phyloP scores from a whole-genome alignment of 2,329 filamentous ascomycete genomes.

The Arthrocladium fulminans region DNA sequence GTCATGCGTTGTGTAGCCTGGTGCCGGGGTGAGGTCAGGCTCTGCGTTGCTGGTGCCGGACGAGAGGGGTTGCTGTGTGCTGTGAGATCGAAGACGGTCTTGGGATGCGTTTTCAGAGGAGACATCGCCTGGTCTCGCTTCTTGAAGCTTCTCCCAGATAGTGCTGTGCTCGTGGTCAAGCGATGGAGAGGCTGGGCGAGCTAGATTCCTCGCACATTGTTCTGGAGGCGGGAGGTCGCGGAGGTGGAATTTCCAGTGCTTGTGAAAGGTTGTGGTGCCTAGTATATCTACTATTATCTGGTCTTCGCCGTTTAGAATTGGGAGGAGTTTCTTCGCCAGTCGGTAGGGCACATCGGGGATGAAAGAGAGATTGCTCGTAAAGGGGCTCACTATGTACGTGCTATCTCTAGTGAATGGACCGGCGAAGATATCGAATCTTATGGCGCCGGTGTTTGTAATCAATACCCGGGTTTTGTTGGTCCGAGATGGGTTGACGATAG shows the following conservation, averaged over 20 bases:
- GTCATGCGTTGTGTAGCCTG: slow-evolving; percentile 84
- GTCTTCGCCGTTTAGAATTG: slow-evolving; percentile 50
- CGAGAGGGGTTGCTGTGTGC: background rate
- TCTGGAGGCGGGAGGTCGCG: slow-evolving; percentile 33
- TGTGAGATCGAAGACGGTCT: background rate
- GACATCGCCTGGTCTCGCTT: background rate
- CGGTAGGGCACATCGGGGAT: slow-evolving; percentile 73
- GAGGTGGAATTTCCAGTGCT: slow-evolving; percentile 15
- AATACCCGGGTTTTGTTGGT: slow-evolving; percentile 57
- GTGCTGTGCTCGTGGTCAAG: background rate
- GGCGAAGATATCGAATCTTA: slow-evolving; percentile 93
- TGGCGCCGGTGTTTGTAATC: slow-evolving; percentile 78
- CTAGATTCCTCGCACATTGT: slow-evolving; percentile 26
- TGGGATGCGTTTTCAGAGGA: background rate
- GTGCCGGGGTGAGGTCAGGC: slow-evolving; percentile 37
- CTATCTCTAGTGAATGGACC: slow-evolving; percentile 83
- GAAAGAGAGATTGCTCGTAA: slow-evolving; percentile 67
- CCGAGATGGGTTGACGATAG: slow-evolving; percentile 51
- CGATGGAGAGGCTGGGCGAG: background rate
- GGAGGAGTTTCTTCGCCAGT: slow-evolving; percentile 59
- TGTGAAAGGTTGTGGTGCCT: slow-evolving; percentile 13
- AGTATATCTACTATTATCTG: background rate
- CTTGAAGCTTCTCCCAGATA: background rate
- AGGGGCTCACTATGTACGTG: slow-evolving; percentile 79
- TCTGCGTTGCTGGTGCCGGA: slow-evolving; percentile 10